Percentiles rank a stretch among this genome's conserved stretches.
Conservation (phyloP, 1,284 basidiomycete species). For the Gomphus bonarii region DNA sequence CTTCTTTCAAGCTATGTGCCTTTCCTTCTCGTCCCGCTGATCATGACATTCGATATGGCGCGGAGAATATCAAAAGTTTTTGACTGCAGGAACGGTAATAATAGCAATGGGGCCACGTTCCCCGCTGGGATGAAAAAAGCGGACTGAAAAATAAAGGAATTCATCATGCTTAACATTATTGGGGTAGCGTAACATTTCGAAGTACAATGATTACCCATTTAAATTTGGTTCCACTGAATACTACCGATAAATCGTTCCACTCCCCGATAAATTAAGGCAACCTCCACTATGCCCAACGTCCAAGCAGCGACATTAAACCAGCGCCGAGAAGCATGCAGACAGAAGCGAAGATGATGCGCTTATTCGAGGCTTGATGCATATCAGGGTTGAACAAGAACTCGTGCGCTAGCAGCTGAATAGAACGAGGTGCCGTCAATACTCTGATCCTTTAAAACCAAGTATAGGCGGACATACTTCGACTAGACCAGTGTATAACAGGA, state of each 20-base stretch:
- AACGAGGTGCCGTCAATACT: not conserved
- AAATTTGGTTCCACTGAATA: not conserved
- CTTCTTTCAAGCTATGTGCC: constrained; percentile 69
- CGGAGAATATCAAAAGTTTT: constrained; percentile 29
- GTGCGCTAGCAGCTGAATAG: constrained; percentile 68
- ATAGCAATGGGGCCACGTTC: not conserved
- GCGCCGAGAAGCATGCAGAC: constrained; percentile 69
- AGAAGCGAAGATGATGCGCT: constrained; percentile 59
- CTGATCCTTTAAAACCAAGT: not conserved
- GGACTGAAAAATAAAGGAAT: not conserved
- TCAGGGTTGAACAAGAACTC: constrained; percentile 85
- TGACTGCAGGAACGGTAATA: not conserved
- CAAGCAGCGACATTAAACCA: constrained; percentile 77
- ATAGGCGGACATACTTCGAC: constrained; percentile 52
- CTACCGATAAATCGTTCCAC: not conserved
- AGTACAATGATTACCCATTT: not conserved
- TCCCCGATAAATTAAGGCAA: not conserved
- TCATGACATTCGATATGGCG: constrained; percentile 67
- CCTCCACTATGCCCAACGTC: constrained; percentile 63
- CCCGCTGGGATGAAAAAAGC: not conserved
- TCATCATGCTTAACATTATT: not conserved
- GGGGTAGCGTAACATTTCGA: not conserved
- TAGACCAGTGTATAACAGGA: constrained; percentile 84
- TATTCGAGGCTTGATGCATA: constrained; percentile 61
- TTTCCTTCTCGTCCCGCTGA: constrained; percentile 61